Evolutionary conservation across 1,139 yeast genomes (phyloP).

Genomic region (Yamadazyma atmosphaerica): DNA sequence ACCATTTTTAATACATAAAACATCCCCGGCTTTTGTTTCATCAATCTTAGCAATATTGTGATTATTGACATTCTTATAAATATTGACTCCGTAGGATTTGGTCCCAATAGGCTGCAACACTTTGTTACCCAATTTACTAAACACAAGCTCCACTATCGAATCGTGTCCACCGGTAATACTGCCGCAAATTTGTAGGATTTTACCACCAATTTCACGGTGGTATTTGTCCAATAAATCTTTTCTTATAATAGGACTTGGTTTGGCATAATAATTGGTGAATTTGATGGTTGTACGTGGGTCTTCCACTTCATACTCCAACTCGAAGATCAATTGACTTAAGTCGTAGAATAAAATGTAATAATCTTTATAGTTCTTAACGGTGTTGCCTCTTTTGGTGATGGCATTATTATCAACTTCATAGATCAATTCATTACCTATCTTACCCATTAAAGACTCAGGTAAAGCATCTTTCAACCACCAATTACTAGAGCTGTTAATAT

Average conservation of each 20-base stretch:
- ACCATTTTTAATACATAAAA: constrained; percentile 73
- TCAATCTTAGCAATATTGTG: constrained; percentile 58
- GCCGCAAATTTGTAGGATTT: constrained; percentile 13
- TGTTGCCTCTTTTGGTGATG: constrained; percentile 59
- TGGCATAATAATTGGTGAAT: constrained; percentile 39
- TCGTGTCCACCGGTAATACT: constrained; percentile 12
- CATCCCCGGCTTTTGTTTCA: constrained; percentile 79
- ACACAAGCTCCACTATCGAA: constrained; percentile 24
- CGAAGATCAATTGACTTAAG: constrained; percentile 64
- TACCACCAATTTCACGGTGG: constrained; percentile 47
- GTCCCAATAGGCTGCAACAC: constrained; percentile 62
- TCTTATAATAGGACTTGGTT: constrained; percentile 50
- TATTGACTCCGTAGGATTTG: constrained; percentile 70
- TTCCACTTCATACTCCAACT: constrained; percentile 52
- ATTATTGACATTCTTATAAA: constrained; percentile 50
- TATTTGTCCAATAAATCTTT: constrained; percentile 52
- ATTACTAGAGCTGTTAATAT: constrained; percentile 33
- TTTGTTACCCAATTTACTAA: constrained; percentile 13
- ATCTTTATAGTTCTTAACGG: constrained; percentile 54
- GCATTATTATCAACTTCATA: constrained; percentile 66
- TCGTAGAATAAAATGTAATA: constrained; percentile 75
- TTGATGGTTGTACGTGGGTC: constrained; percentile 58
- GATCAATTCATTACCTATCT: constrained; percentile 48
- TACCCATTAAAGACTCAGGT: constrained; percentile 54
- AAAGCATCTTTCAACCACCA: constrained; percentile 71